Conservation (phyloP, 306 rosid genomes). For the Casuarina cunninghamiana region DNA sequence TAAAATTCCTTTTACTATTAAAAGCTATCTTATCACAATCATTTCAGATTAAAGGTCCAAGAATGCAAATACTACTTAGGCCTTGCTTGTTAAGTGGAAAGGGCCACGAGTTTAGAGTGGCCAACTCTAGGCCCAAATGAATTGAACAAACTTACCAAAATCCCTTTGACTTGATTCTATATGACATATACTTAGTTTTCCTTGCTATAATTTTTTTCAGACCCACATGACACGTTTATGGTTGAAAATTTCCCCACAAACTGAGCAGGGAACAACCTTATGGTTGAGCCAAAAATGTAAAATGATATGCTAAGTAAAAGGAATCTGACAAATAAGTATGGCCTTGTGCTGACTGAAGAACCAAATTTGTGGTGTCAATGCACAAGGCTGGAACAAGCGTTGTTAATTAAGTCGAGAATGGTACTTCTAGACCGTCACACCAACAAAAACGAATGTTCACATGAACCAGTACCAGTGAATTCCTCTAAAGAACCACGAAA, state of each 20-base stretch:
- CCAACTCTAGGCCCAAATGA: background rate
- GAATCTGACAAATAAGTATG: constrained; percentile 4
- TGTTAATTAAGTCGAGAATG: constrained; percentile 14
- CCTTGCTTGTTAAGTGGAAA: background rate
- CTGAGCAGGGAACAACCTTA: background rate
- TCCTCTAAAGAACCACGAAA: constrained; percentile 25
- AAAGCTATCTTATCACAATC: background rate
- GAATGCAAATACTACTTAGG: background rate
- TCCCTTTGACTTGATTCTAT: background rate
- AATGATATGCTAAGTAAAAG: background rate
- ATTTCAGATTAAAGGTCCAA: background rate
- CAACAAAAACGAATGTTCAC: constrained; percentile 15
- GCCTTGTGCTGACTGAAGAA: constrained; percentile 16
- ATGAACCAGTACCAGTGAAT: constrained; percentile 18
- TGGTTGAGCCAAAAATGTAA: constrained; percentile 3
- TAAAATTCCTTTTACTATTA: background rate
- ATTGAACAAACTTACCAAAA: background rate
- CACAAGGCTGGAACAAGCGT: background rate
- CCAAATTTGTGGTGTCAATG: constrained; percentile 14
- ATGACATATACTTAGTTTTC: background rate
- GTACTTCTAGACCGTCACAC: background rate
- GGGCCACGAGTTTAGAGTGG: background rate
- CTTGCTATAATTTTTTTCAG: background rate
- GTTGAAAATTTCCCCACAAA: background rate
- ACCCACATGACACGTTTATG: background rate